A percentile compares a stretch with the other conserved stretches of the same genome.
Conservation (phyloP, 169 alveolate genomes). For the Babesia sp. region DNA sequence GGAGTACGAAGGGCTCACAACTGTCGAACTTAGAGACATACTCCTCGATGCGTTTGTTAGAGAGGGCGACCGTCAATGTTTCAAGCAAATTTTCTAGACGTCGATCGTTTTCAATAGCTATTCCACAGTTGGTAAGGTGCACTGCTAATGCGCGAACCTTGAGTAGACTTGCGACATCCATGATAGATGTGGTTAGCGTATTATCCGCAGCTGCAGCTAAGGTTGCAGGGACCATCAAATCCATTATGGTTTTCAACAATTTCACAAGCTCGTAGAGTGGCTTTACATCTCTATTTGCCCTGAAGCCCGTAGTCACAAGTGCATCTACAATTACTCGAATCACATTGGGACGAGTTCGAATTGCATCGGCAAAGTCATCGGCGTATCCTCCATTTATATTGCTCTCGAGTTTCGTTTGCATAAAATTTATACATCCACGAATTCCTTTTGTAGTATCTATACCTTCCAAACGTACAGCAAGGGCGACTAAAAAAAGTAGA, state of each 20-base stretch:
- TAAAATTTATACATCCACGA: not conserved
- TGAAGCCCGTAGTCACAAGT: not conserved
- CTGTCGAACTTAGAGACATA: constrained; percentile 11
- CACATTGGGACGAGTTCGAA: constrained; percentile 1
- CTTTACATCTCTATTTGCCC: not conserved
- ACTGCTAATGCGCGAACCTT: not conserved
- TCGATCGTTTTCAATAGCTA: not conserved
- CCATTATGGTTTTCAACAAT: not conserved
- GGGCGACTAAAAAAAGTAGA: not conserved
- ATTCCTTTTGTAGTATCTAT: not conserved
- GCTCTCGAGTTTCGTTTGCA: not conserved
- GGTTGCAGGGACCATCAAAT: not conserved
- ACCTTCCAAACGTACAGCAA: constrained; percentile 1
- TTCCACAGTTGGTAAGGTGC: constrained; percentile 17
- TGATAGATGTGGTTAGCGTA: not conserved
- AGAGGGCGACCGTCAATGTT: not conserved
- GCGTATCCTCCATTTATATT: not conserved
- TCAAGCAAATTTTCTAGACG: constrained; percentile 1
- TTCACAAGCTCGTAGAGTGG: constrained; percentile 11
- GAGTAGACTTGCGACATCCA: constrained; percentile 21
- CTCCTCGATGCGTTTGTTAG: not conserved
- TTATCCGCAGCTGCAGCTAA: not conserved
- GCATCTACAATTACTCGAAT: constrained; percentile 10
- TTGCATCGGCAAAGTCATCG: not conserved
- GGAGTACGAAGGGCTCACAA: not conserved